Conservation (phyloP, 352 stramenopile genomes). For the Globisporangium cylindrosporum region DNA sequence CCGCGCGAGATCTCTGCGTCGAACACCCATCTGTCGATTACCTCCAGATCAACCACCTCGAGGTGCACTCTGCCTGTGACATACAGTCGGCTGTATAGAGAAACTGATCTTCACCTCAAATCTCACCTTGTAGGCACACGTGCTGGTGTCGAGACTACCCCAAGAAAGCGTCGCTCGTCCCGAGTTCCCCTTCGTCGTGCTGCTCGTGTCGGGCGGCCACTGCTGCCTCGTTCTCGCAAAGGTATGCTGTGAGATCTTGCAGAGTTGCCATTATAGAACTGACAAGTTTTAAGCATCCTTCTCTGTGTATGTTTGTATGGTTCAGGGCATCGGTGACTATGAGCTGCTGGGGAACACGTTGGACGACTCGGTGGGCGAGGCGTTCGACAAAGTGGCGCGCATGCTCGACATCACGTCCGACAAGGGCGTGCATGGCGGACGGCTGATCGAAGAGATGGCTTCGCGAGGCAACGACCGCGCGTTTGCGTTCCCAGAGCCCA, state of each 20-base stretch:
- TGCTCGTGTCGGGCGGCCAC: conserved; percentile 98
- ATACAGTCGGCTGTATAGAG: not conserved
- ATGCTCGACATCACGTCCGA: conserved; percentile 87
- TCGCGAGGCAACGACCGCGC: conserved; percentile 86
- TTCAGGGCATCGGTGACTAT: conserved; percentile 89
- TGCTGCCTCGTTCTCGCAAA: conserved; percentile 94
- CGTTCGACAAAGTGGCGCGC: conserved; percentile 97
- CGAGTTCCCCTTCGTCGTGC: conserved; percentile 96
- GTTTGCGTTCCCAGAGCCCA: conserved; percentile 91
- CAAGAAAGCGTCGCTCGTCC: conserved; percentile 38
- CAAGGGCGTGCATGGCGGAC: conserved; percentile 81
- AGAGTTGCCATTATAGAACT: not conserved
- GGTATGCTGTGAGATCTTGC: conserved; percentile 7
- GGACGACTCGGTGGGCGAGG: conserved; percentile 97
- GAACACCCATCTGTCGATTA: conserved; percentile 90
- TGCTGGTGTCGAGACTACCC: conserved; percentile 92
- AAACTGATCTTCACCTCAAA: not conserved
- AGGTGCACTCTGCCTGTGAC: conserved; percentile 38
- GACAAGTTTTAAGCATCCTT: not conserved
- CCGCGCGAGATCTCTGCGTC: conserved; percentile 78
- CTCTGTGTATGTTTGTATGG: conserved; percentile 16
- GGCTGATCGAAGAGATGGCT: conserved; percentile 93
- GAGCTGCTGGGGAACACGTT: conserved; percentile 94
- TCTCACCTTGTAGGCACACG: conserved; percentile 77
- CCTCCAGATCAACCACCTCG: conserved; percentile 96